Evolutionary conservation across 2,329 filamentous ascomycete genomes (phyloP), one percentile per base, ranked within the genome.

Genomic region (Intubia oerlemansii): DNA sequence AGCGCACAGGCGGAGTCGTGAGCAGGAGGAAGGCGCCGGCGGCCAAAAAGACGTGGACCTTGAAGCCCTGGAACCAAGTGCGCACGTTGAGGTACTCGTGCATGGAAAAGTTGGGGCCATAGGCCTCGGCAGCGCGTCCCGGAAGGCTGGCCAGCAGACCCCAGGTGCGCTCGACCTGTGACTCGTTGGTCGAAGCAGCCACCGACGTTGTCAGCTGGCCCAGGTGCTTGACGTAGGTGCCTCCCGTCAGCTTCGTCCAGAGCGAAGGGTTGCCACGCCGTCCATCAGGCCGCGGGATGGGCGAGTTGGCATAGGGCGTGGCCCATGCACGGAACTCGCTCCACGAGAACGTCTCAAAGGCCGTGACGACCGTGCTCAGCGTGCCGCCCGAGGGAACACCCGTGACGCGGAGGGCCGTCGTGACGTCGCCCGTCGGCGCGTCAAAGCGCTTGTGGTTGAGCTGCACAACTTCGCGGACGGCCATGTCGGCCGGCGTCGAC

Each of bases 331-430:
- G 42, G 5, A 73, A 37, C 29, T 70, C 48, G 27, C 52, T 48
- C 12, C 63, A 28, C 14, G 51, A 49, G 41, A 59, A 69, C 25
- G 48, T 45, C 16, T 73, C 66, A 32, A 68, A 54, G 14, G 69
- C 38, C 26, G 45, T 60, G 10, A 93, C 47, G 4, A 70, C 53
- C 0, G 80, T 82, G 19, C 65, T 58, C 5, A 84, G 49, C 2
- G 77, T 73, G 26, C 71, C 71, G n/a, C 70, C 70, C 2, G 69
- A 75, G 3, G 66, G 59, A 2, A 48, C 40, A 51, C 45, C 25
- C 57, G 65, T 31, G n/a, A 38, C 4, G 11, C 17, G n/a, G 17
- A 63, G 41, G 1, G 58, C 57, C 11, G 73, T 44, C 2, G 60
- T 55, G 11, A 69, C 62, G 33, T 71, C 62, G 26, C 50, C 50